Percentiles rank a stretch among this genome's conserved stretches.
Evolutionary conservation across 1,284 basidiomycete genomes (phyloP).

Genomic region (Ustilago cynodontis): DNA sequence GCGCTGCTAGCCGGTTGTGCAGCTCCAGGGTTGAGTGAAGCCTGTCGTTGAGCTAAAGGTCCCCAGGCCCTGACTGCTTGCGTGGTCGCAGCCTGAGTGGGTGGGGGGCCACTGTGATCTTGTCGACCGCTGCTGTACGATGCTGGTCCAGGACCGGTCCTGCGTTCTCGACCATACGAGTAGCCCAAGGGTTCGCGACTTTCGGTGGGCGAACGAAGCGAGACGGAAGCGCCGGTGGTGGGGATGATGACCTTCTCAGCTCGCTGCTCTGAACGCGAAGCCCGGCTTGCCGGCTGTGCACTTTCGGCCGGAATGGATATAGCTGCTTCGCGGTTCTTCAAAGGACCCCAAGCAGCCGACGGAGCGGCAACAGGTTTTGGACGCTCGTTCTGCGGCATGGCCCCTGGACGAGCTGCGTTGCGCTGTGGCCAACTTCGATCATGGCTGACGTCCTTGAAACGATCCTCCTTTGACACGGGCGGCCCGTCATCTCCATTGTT

Average conservation of each 20-base stretch:
- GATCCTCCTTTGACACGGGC: constrained; percentile 63
- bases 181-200: constrained; percentile 27
- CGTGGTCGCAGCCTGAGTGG: constrained; percentile 23
- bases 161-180: constrained; percentile 42
- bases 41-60: constrained; percentile 61
- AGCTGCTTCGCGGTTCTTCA: constrained; percentile 32
- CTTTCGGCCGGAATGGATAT: constrained; percentile 18
- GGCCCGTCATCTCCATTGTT: constrained; percentile 18
- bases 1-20: constrained; percentile 20
- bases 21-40: constrained; percentile 50
- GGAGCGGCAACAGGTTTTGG: constrained; percentile 17
- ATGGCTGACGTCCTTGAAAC: constrained; percentile 64
- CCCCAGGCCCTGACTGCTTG: constrained; percentile 61
- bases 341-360: constrained; percentile 31
- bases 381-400: constrained; percentile 18
- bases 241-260: constrained; percentile 54
- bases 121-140: constrained; percentile 28
- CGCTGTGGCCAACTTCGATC: constrained; percentile 64
- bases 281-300: constrained; percentile 17
- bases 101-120: constrained; percentile 19
- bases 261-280: constrained; percentile 40
- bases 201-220: constrained; percentile 48
- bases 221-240: constrained; percentile 46
- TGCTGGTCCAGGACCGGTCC: constrained; percentile 18
- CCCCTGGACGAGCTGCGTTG: constrained; percentile 9